Percentiles rank a stretch among this genome's conserved stretches.
Evolutionary conservation across 768 basidiomycete genomes (phyloP).

Genomic region (Tulasnella sp.): DNA sequence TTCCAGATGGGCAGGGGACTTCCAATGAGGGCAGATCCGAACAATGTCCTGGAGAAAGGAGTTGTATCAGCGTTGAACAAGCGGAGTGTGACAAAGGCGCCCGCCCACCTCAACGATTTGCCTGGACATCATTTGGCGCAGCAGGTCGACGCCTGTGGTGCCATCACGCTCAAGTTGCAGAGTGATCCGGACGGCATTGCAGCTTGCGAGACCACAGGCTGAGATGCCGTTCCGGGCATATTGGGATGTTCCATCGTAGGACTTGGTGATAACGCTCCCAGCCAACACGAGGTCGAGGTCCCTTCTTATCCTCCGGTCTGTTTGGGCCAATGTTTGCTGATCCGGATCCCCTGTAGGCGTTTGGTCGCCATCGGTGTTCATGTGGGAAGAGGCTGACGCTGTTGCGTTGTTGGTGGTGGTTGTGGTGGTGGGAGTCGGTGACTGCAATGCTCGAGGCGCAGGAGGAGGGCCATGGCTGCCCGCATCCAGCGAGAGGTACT

Average conservation of each 20-base stretch:
- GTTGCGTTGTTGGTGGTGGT: conserved; percentile 1
- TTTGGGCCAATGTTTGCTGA: background rate
- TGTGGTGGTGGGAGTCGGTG: conserved; percentile 17
- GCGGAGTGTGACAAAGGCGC: background rate
- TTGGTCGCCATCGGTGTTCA: conserved; percentile 6
- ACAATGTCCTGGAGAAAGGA: conserved; percentile 55
- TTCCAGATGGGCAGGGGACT: conserved; percentile 55
- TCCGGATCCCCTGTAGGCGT: background rate
- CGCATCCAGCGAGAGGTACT: background rate
- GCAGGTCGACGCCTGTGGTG: conserved; percentile 41
- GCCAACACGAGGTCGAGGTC: conserved; percentile 19
- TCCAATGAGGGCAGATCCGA: conserved; percentile 61
- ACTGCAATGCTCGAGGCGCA: conserved; percentile 8
- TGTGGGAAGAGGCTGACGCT: conserved; percentile 6
- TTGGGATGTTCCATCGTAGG: conserved; percentile 58
- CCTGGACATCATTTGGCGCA: conserved; percentile 45
- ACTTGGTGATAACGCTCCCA: conserved; percentile 27
- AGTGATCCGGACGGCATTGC: conserved; percentile 63
- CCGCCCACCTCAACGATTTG: conserved; percentile 47
- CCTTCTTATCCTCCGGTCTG: conserved; percentile 9
- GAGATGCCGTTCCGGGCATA: conserved; percentile 54
- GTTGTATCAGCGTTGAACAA: background rate
- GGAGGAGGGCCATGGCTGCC: conserved; percentile 16
- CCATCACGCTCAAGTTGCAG: conserved; percentile 48
- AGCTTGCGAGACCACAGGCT: conserved; percentile 66